Base-by-base conservation (phyloP, 225 moss, liverwort and hornwort genomes). In the Antitrichia curtipendula region DNA sequence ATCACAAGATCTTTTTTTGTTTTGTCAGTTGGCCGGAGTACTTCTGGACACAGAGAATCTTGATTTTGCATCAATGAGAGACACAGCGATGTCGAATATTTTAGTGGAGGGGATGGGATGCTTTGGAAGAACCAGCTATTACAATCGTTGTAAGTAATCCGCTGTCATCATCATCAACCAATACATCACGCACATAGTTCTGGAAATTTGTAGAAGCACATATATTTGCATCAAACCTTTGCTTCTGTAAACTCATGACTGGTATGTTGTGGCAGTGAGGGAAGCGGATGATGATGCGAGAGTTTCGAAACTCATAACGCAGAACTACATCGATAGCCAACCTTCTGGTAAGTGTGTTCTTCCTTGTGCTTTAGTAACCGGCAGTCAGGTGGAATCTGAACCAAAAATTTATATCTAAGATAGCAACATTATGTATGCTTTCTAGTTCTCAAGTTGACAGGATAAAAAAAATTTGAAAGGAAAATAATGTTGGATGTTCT, bases 1-100 rank as follows among this genome's bases (percentile, higher is more conserved):
- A 65, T 85, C 21, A 89, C 59, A 49, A 40, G 28, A 57, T 81
- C 8, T 38, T 84, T 60, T 43, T 64, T 45, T 27, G 38, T 54
- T 65, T 88, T 90, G n/a, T 61, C 92, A 94, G 94, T 38, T 94
- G 87, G 94, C 94, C 65, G 94, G 94, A 86, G 80, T 94, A 80
- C 91, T 94, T 57, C 74, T 94, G 52, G 94, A 94, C 86, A 92
- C 94, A 16, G 94, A 94, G 72, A 92, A 94, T 85, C 92, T 94
- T 18, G 92, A 94, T 64, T 94, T 94, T 82, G 94, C 94, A 41
- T 91, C 94, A 2, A 90, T 90, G 80, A 90, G 91, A 72, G 94
- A 94, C 84, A 92, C 84, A 29, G 91, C 89, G 53, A 88, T 94
- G 90, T 90, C 92, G 31, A 92, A 88, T 49, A 32, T 87, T 53